Evolutionary conservation across 129 eudicot genomes (phyloP).

Genomic region (Tagetes erecta): DNA sequence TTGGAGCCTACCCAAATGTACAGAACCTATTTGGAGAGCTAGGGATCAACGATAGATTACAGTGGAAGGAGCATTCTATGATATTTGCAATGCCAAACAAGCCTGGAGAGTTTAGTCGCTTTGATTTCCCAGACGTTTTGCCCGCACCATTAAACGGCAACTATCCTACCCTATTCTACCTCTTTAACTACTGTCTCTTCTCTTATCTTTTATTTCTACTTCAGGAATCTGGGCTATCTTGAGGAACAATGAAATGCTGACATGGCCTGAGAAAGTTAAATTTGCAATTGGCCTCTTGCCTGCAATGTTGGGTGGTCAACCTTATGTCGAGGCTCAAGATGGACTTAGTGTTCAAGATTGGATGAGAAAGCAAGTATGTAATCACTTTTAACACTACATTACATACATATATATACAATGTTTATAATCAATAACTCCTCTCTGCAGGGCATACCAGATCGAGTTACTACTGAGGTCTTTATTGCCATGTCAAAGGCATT

Average conservation of each 20-base stretch:
- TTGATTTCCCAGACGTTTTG: slow-evolving; percentile 86
- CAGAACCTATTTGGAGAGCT: slow-evolving; percentile 96
- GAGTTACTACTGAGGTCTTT: slow-evolving; percentile 93
- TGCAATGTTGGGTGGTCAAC: slow-evolving; percentile 93
- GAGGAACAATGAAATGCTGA: slow-evolving; percentile 96
- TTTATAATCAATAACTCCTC: not conserved
- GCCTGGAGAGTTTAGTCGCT: slow-evolving; percentile 94
- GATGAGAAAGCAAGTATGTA: slow-evolving; percentile 93
- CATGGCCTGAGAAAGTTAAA: slow-evolving; percentile 98
- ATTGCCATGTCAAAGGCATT: slow-evolving; percentile 99
- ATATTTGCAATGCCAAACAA: slow-evolving; percentile 96
- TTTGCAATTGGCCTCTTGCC: slow-evolving; percentile 97
- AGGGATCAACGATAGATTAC: slow-evolving; percentile 85
- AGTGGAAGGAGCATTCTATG: slow-evolving; percentile 99
- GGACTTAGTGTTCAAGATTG: slow-evolving; percentile 91
- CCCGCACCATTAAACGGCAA: slow-evolving; percentile 94
- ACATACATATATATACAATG: not conserved
- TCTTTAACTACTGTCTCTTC: not conserved
- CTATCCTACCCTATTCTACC: not conserved
- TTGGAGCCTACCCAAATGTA: slow-evolving; percentile 96
- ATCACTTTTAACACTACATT: not conserved
- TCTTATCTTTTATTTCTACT: slow-evolving; percentile 13
- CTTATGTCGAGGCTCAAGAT: slow-evolving; percentile 98
- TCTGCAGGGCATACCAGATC: slow-evolving; percentile 87
- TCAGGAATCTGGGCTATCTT: slow-evolving; percentile 94